These are phyloP conservation scores for Pichia sp. DNA, from an alignment of 1,139 yeast species.

Conservation along the genomic window DNA sequence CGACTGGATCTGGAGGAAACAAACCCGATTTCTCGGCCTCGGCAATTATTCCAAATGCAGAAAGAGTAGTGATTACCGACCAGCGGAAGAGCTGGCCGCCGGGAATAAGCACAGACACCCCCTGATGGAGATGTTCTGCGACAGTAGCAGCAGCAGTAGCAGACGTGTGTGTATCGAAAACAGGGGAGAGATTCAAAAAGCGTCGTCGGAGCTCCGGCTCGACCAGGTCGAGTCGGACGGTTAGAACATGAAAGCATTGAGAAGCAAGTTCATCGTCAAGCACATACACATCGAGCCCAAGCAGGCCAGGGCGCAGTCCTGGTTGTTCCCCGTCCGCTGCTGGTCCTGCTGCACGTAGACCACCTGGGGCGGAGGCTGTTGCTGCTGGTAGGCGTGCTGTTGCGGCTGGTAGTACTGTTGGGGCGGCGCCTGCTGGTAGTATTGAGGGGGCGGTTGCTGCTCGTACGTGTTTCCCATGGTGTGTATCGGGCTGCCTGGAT, in stretches of 20 bases:
- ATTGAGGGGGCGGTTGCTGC: conserved; percentile 17
- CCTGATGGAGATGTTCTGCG: too few relatives aligned
- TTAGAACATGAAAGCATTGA: conserved; percentile 6
- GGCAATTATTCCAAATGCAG: not conserved
- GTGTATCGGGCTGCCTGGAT: too few relatives aligned
- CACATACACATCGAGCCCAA: conserved; percentile 8
- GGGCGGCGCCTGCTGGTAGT: conserved; percentile 29
- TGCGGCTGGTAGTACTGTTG: conserved; percentile 32
- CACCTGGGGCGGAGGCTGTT: conserved; percentile 13
- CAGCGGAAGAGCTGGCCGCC: too few relatives aligned
- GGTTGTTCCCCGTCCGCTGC: conserved; percentile 9
- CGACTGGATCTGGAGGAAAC: not conserved
- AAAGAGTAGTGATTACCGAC: not conserved
- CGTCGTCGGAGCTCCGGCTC: not conserved
- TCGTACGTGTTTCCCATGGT: conserved; percentile 4
- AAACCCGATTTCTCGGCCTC: not conserved
- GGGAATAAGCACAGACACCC: too few relatives aligned
- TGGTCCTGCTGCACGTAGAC: conserved; percentile 13
- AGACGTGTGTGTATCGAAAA: not conserved
- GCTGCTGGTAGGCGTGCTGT: conserved; percentile 38
- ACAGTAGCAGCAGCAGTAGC: too few relatives aligned
- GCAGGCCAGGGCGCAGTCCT: conserved; percentile 5
- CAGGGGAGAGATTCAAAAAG: not conserved
- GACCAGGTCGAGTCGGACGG: not conserved
- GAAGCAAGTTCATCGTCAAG: conserved; percentile 8